phyloP scores from a whole-genome alignment of 163 green algal species.

The Picocystis sp. region DNA sequence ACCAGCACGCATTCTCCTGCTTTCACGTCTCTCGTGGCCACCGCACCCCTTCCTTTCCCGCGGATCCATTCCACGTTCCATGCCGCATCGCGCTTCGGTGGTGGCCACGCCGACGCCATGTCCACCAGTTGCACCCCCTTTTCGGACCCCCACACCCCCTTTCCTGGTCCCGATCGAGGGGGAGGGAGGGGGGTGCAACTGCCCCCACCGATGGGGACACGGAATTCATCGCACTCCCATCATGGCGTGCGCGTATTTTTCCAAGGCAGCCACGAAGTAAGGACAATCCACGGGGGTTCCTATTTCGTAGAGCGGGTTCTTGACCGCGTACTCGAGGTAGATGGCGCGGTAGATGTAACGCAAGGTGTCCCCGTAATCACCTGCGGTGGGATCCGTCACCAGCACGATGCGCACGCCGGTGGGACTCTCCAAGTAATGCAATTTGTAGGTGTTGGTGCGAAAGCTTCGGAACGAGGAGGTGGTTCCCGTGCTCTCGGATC shows the following conservation, averaged over 20 bases:
- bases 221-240: constrained; percentile 2
- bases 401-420: constrained; percentile 72
- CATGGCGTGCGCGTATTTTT: neutral
- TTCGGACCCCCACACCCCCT: too few relatives aligned
- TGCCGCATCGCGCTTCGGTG: too few relatives aligned
- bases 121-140: too few relatives aligned
- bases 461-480: constrained; percentile 63
- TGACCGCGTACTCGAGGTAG: constrained; percentile 63
- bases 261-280: neutral
- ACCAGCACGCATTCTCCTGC: too few relatives aligned
- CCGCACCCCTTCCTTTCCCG: too few relatives aligned
- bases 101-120: too few relatives aligned
- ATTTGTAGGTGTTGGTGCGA: constrained; percentile 69
- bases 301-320: constrained; percentile 63
- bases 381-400: constrained; percentile 45
- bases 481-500: constrained; percentile 43
- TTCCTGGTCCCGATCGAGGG: too few relatives aligned
- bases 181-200: too few relatives aligned
- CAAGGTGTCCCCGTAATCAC: constrained; percentile 52
- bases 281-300: constrained; percentile 55
- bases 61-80: too few relatives aligned
- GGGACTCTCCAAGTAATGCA: constrained; percentile 80
- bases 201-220: too few relatives aligned
- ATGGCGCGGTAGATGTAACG: constrained; percentile 53
- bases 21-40: too few relatives aligned